Base-by-base conservation (phyloP, 495 filamentous ascomycete genomes). In the Xylaria sp. region DNA sequence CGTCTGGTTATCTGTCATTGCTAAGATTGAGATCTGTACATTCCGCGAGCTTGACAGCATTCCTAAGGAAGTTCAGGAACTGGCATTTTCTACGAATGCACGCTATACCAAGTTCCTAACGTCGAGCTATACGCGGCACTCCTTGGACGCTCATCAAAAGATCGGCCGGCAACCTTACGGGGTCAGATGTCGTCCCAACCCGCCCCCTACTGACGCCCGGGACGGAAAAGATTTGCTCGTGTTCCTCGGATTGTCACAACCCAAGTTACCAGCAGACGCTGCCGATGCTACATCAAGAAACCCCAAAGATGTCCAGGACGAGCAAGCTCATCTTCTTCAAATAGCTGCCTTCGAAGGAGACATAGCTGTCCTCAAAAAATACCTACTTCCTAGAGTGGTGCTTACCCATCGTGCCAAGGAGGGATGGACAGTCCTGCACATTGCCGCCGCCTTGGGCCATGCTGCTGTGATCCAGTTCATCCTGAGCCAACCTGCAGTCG, bases 11-110 rank as follows among this genome's bases (percentile, higher is more conserved):
- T 53, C 21, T 26, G 50, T 53, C 9, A 53, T 53, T 29, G 50
- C 50, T 53, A 53, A 53, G 24, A 29, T 53, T 12, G 50, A 53
- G 50, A 53, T 53, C 11, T 53, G 50, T 53, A 53, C 50, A 14
- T 26, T 1, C 24, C 50, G 50, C 50, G 50, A 53, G 50, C 50
- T 53, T 14, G 50, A 53, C 26, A 53, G 50, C 50, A 53, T 53
- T 53, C 21, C 50, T 11, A 26, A 53, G 12, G 50, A 53, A 53
- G 50, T 53, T 1, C 50, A 53, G 5, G 50, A 53, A 12, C 5
- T 53, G 21, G 24, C 50, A 53, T 11, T 53, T 11, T 26, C 50
- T 15, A 53, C 21, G 50, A 29, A 53, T 53, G 50, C 50, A 14
- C 50, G 50, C 4, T 53, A 53, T 24, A 15, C 21, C 11, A 53